Conservation (phyloP, 1,284 basidiomycete genomes). For the Ceratobasidium sp. region DNA sequence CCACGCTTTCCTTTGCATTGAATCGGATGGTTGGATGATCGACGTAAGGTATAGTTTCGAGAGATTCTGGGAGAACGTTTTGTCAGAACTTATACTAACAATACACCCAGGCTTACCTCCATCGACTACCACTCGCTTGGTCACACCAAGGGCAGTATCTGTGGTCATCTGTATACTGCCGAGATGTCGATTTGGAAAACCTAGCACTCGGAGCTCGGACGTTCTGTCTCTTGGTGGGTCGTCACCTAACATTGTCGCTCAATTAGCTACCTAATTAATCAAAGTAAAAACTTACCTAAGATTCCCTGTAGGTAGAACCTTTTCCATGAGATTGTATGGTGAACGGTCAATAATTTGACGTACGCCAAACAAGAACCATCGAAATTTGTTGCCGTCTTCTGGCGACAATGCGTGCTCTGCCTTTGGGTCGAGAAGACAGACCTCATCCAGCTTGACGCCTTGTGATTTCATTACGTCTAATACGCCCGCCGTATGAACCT, state of each 20-base stretch:
- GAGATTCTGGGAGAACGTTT: slow-evolving; percentile 57
- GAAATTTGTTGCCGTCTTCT: slow-evolving; percentile 76
- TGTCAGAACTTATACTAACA: not conserved
- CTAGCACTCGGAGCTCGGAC: slow-evolving; percentile 81
- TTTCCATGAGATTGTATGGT: not conserved
- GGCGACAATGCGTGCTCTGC: slow-evolving; percentile 73
- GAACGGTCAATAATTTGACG: slow-evolving; percentile 45
- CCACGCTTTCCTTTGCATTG: slow-evolving; percentile 82
- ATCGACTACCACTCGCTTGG: slow-evolving; percentile 86
- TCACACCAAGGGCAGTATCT: slow-evolving; percentile 94
- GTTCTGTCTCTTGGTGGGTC: slow-evolving; percentile 92
- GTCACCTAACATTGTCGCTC: slow-evolving; percentile 65
- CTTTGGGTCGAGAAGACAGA: slow-evolving; percentile 90
- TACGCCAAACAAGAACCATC: slow-evolving; percentile 88
- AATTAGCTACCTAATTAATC: too few relatives aligned
- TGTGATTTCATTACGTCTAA: slow-evolving; percentile 66
- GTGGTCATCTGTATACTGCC: slow-evolving; percentile 96
- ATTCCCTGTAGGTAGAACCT: slow-evolving; percentile 49
- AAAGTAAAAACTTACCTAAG: slow-evolving; percentile 47
- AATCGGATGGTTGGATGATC: slow-evolving; percentile 88
- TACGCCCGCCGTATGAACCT: slow-evolving; percentile 69
- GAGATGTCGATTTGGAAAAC: slow-evolving; percentile 85
- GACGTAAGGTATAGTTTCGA: slow-evolving; percentile 76
- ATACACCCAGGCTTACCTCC: slow-evolving; percentile 57
- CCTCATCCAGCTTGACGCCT: slow-evolving; percentile 61